Evolutionary conservation across 441 rosid species (phyloP).

Genomic region (Pelargonium myrrhifolium): DNA sequence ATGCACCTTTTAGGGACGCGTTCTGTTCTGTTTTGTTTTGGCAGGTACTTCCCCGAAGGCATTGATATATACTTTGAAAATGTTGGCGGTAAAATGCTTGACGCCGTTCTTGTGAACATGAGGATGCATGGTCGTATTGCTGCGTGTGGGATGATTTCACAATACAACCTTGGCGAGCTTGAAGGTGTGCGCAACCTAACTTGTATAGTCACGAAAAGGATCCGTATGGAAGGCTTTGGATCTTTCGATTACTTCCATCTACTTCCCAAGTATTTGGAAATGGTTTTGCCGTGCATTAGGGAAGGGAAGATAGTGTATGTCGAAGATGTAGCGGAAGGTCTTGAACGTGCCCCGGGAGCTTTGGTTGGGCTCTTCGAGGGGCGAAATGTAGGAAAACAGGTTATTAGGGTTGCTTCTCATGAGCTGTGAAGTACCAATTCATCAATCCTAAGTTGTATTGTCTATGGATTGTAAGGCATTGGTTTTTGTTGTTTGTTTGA

Average conservation of each 20-base stretch:
- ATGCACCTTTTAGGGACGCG: no score
- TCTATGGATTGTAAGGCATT: no score
- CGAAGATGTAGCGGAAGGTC: constrained; percentile 39
- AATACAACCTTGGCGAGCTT: constrained; percentile 29
- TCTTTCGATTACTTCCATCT: constrained; percentile 21
- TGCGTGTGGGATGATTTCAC: constrained; percentile 40
- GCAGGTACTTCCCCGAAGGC: constrained; percentile 29
- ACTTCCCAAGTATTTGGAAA: constrained; percentile 30
- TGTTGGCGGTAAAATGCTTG: constrained; percentile 35
- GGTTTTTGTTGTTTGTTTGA: no score
- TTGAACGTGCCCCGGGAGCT: constrained; percentile 35
- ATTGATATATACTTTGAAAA: constrained; percentile 35
- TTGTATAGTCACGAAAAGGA: constrained; percentile 18
- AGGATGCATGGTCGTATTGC: constrained; percentile 26
- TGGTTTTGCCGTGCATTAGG: constrained; percentile 27
- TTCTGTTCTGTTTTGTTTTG: background rate
- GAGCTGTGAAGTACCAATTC: no score
- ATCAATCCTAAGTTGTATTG: no score
- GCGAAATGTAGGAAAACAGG: constrained; percentile 36
- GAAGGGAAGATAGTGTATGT: constrained; percentile 33
- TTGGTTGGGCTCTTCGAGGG: constrained; percentile 39
- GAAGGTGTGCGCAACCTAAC: constrained; percentile 29
- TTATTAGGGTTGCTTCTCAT: constrained; percentile 27
- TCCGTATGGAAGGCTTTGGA: constrained; percentile 34
- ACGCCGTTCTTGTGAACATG: constrained; percentile 25